Percentiles rank a stretch among this genome's conserved stretches.
phyloP scores from a whole-genome alignment of 176 grass and related monocot genomes.

The Triticum timopheevii region DNA sequence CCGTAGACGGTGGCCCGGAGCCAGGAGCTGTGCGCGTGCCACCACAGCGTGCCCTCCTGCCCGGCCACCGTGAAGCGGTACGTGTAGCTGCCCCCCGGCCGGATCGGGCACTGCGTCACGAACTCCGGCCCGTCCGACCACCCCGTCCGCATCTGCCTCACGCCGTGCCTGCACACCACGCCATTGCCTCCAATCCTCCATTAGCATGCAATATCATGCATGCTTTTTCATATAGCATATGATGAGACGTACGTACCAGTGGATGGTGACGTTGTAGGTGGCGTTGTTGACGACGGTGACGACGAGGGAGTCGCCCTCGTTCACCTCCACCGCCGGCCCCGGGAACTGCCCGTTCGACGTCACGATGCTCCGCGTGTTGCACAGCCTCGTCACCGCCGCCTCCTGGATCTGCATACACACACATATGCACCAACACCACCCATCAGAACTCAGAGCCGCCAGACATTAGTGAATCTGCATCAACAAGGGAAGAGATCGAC shows the following conservation, averaged over 20 bases:
- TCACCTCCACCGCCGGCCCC: slow-evolving; percentile 66
- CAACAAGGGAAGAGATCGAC: background rate
- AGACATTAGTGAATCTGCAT: background rate
- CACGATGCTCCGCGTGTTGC: slow-evolving; percentile 46
- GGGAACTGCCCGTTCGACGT: slow-evolving; percentile 88
- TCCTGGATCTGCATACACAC: slow-evolving; percentile 49
- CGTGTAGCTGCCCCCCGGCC: slow-evolving; percentile 63
- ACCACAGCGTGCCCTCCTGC: slow-evolving; percentile 92
- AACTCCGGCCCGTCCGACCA: slow-evolving; percentile 93
- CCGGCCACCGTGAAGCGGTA: slow-evolving; percentile 78
- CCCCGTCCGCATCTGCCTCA: slow-evolving; percentile 78
- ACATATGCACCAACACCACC: background rate
- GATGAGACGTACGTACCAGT: background rate
- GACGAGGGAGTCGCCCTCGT: slow-evolving; percentile 61
- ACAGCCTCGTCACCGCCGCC: slow-evolving; percentile 80
- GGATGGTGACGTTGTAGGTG: slow-evolving; percentile 51
- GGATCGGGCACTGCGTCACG: slow-evolving; percentile 93
- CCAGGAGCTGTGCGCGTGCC: slow-evolving; percentile 95
- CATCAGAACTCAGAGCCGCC: background rate
- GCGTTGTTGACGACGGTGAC: slow-evolving; percentile 60
- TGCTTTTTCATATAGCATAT: no score
- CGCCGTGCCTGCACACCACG: slow-evolving; percentile 72
- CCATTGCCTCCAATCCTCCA: slow-evolving; percentile 39
- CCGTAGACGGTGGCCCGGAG: slow-evolving; percentile 88
- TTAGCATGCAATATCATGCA: no score